Evolutionary conservation across 805 yeast genomes (phyloP).

Genomic region (Suhomyces emberorum): DNA sequence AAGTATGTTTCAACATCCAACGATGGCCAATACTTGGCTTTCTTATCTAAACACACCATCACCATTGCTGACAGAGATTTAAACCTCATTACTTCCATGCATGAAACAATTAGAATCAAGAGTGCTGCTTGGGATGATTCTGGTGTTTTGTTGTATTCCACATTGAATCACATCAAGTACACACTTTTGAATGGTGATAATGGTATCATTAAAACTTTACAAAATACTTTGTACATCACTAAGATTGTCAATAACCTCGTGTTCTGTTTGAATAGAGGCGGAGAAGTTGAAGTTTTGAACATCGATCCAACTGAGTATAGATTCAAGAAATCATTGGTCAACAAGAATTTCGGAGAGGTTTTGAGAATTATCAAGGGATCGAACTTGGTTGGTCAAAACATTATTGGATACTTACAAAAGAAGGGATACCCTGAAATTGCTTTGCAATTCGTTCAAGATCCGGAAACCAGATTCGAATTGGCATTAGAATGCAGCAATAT

Average conservation of each 20-base stretch:
- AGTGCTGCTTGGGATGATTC: constrained; percentile 97
- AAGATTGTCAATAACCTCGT: constrained; percentile 68
- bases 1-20: constrained; percentile 88
- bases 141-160: constrained; percentile 87
- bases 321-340: constrained; percentile 88
- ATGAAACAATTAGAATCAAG: constrained; percentile 94
- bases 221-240: constrained; percentile 79
- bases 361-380: constrained; percentile 83
- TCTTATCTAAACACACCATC: constrained; percentile 87
- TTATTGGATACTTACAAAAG: constrained; percentile 90
- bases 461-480: constrained; percentile 92
- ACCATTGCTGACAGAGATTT: constrained; percentile 80
- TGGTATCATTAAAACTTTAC: constrained; percentile 91
- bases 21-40: constrained; percentile 83
- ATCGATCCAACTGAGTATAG: constrained; percentile 97
- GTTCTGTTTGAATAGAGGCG: constrained; percentile 79
- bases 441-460: constrained; percentile 91
- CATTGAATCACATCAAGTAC: constrained; percentile 93
- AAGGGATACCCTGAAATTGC: constrained; percentile 98
- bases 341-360: constrained; percentile 88
- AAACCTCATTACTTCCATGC: constrained; percentile 77
- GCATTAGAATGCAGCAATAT: constrained; percentile 93
- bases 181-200: constrained; percentile 89
- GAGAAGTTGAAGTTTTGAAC: constrained; percentile 70
- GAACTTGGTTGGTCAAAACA: constrained; percentile 94